Base-by-base conservation (phyloP, 2,329 filamentous ascomycete genomes). In the Coccinonectria pachysandricola region DNA sequence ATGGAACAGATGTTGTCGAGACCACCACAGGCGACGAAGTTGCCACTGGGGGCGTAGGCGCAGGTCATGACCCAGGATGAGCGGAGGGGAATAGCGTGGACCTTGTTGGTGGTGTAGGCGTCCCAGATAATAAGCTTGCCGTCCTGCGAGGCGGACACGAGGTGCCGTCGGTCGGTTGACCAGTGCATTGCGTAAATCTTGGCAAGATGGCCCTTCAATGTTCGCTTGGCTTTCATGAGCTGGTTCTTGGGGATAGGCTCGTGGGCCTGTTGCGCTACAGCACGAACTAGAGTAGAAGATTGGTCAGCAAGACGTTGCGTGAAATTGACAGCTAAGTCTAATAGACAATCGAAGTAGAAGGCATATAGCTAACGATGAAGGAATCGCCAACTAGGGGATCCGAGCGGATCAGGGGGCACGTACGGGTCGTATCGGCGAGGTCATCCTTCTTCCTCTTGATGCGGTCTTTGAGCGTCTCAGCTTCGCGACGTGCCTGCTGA, bases 121-220 rank as follows among this genome's bases (percentile, higher is more conserved):
- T 98, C 91, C 91, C 91, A 98, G 54, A 98, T 96, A 60, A 98
- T 98, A 45, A 98, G 77, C 68, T 98, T 98, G 57, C 91, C 91
- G 52, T 98, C 91, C 62, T 98, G 91, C 45, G 91, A 98, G 39
- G 91, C 91, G 8, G 91, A 96, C 27, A 98, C 91, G 35, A 96
- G 75, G 61, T 96, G 91, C 59, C 91, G 79, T 53, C 91, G 78
- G 62, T 98, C 91, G 40, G 91, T 98, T 17, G 91, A 96, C 91
- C 91, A 98, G 68, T 98, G 91, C 91, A 98, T 98, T 49, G 91
- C 91, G 60, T 98, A 98, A 50, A 98, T 98, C 67, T 98, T 98
- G 49, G 91, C 91, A 43, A 98, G 65, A 70, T 98, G 91, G 42
- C 91, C 91, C 67, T 96, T 96, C 43, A 98, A 71, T 26, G 87